Evolutionary conservation across 2,329 filamentous ascomycete species (phyloP).

Genomic region (Claviceps quebecensis): DNA sequence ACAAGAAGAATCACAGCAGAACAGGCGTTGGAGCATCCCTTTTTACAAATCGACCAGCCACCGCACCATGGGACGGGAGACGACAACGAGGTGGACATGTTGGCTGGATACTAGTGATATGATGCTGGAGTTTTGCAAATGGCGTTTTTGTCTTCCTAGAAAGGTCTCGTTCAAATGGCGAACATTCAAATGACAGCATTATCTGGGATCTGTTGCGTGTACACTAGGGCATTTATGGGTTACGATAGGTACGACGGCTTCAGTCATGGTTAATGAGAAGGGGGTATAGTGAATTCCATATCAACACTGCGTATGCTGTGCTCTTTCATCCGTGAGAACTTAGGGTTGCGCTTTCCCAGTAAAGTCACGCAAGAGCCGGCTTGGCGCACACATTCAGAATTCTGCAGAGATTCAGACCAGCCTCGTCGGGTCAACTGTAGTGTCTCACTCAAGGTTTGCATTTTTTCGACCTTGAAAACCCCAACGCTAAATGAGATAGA

Average conservation of each 20-base stretch:
- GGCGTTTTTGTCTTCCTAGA: constrained; percentile 1
- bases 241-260: neutral
- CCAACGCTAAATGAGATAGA: too few relatives aligned
- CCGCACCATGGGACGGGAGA: constrained; percentile 20
- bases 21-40: constrained; percentile 60
- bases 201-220: neutral
- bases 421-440: neutral
- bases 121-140: neutral
- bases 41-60: constrained; percentile 31
- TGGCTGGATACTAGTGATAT: constrained; percentile 17
- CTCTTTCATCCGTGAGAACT: neutral
- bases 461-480: too few relatives aligned
- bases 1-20: constrained; percentile 58
- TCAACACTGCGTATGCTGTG: neutral
- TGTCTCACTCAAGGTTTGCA: neutral
- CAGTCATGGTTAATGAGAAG: neutral
- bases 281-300: neutral
- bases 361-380: neutral
- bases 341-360: neutral
- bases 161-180: neutral
- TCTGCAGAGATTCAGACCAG: neutral
- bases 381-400: neutral
- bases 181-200: neutral
- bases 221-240: constrained; percentile 2
- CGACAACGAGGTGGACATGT: constrained; percentile 42